Evolutionary conservation across 805 yeast species (phyloP).

Genomic region (Saturnispora halmiae): DNA sequence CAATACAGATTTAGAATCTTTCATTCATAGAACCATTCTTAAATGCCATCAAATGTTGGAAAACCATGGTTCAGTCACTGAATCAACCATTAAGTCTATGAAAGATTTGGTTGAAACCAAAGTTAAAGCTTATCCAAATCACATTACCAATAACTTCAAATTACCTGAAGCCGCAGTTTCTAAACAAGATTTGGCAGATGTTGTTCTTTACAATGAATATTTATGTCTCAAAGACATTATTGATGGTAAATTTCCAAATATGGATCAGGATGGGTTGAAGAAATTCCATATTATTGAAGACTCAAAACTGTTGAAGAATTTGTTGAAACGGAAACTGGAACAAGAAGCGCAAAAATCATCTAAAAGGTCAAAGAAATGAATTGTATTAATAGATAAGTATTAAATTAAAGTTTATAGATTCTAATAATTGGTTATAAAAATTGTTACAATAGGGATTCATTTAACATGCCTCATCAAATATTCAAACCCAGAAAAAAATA

Average conservation of each 20-base stretch:
- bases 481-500: constrained; percentile 68
- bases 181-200: constrained; percentile 39
- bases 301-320: constrained; percentile 33
- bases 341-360: constrained; percentile 19
- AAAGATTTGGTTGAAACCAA: constrained; percentile 29
- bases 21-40: constrained; percentile 42
- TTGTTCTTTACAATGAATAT: constrained; percentile 50
- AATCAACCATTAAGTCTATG: constrained; percentile 24
- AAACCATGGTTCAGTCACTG: constrained; percentile 37
- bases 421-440: not conserved
- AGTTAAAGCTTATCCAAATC: constrained; percentile 40
- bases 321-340: constrained; percentile 41
- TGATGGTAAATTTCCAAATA: constrained; percentile 17
- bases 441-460: constrained; percentile 14
- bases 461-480: constrained; percentile 49
- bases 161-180: constrained; percentile 15
- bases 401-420: not conserved
- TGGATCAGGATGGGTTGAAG: constrained; percentile 16
- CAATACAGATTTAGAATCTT: constrained; percentile 24
- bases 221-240: constrained; percentile 37
- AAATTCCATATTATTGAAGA: constrained; percentile 29
- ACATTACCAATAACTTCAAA: constrained; percentile 12
- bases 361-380: constrained; percentile 24
- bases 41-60: constrained; percentile 57
- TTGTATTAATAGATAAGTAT: not conserved